These are phyloP conservation scores for Catenaria anguillulae DNA, from an alignment of 371 early-diverging fungal genomes.

Conservation along the genomic window DNA sequence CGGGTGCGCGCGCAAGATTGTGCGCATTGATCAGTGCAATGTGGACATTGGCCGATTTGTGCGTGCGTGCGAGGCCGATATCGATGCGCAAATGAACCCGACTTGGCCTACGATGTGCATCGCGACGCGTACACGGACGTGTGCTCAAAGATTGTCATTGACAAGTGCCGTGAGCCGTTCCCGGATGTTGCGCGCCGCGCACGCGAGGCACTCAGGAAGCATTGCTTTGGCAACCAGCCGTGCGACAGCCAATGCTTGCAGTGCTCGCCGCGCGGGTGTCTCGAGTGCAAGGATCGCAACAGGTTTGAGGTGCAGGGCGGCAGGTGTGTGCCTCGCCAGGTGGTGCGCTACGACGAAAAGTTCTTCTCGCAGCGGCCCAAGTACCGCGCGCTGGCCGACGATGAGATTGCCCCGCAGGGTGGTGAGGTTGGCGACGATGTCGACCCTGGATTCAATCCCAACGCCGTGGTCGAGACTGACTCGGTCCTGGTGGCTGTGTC, in stretches of 20 bases:
- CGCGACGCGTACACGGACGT: not conserved
- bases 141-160: not conserved
- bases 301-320: not conserved
- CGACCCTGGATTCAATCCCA: too few relatives aligned
- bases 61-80: not conserved
- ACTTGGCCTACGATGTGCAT: not conserved
- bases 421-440: too few relatives aligned
- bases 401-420: not conserved
- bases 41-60: not conserved
- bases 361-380: not conserved
- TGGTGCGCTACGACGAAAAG: not conserved
- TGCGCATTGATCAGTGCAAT: not conserved
- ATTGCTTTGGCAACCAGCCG: not conserved
- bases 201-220: not conserved
- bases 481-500: too few relatives aligned
- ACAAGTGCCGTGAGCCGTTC: not conserved
- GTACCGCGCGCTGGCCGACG: not conserved
- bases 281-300: not conserved
- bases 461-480: too few relatives aligned
- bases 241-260: not conserved
- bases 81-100: not conserved
- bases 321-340: not conserved
- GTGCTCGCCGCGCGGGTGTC: not conserved
- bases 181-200: not conserved
- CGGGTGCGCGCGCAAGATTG: not conserved